Conservation (phyloP, 495 filamentous ascomycete genomes). For the Daldinia caldariorum region DNA sequence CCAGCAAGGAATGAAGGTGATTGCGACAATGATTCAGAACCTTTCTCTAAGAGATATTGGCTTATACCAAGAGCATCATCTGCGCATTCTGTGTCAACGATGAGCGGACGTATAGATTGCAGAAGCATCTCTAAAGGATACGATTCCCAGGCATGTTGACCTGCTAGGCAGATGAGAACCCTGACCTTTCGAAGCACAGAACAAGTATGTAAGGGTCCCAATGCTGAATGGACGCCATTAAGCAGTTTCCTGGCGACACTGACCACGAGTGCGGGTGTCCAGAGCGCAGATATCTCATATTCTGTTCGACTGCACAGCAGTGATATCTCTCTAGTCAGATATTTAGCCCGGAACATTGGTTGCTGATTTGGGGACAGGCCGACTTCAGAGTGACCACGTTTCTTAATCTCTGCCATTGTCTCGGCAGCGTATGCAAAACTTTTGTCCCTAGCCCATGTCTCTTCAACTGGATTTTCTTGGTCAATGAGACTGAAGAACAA, state of each 20-base stretch:
- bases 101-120: slow-evolving; percentile 78
- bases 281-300: slow-evolving; percentile 72
- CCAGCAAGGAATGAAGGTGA: slow-evolving; percentile 81
- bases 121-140: slow-evolving; percentile 95
- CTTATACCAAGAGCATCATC: slow-evolving; percentile 89
- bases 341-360: slow-evolving; percentile 83
- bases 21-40: slow-evolving; percentile 69
- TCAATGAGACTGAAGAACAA: slow-evolving; percentile 82
- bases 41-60: slow-evolving; percentile 81
- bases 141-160: slow-evolving; percentile 70
- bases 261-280: slow-evolving; percentile 78
- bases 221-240: slow-evolving; percentile 82
- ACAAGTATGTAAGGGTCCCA: slow-evolving; percentile 87
- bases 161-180: slow-evolving; percentile 81
- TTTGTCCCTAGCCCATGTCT: slow-evolving; percentile 71
- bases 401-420: slow-evolving; percentile 72
- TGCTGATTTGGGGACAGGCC: slow-evolving; percentile 78
- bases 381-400: slow-evolving; percentile 67
- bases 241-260: slow-evolving; percentile 81
- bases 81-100: slow-evolving; percentile 85
- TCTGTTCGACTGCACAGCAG: slow-evolving; percentile 76
- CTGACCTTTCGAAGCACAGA: slow-evolving; percentile 86
- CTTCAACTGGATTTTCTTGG: slow-evolving; percentile 71
- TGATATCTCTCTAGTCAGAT: slow-evolving; percentile 75
- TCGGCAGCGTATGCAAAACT: slow-evolving; percentile 66